Conservation (phyloP, 2,329 filamentous ascomycete species). For the Fusarium sarcochroum region DNA sequence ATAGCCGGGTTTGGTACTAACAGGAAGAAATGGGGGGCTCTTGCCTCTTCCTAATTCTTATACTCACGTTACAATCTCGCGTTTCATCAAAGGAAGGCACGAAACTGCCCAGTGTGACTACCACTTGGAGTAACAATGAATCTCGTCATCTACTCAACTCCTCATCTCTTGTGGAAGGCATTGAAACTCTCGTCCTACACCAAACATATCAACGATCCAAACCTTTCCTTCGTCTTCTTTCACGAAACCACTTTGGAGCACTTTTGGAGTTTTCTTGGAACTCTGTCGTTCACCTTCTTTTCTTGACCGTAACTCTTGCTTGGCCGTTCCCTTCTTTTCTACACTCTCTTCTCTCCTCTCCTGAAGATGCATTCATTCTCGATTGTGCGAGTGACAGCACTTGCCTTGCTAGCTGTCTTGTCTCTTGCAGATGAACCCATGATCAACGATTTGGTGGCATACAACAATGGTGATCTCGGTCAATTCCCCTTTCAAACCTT, state of each 20-base stretch:
- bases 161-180: constrained; percentile 12
- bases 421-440: constrained; percentile 33
- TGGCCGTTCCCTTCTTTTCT: neutral
- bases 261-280: constrained; percentile 44
- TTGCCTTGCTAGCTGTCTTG: constrained; percentile 7
- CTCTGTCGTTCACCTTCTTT: constrained; percentile 20
- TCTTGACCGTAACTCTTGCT: constrained; percentile 4
- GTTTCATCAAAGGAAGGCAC: constrained; percentile 4
- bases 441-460: constrained; percentile 27
- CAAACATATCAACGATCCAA: constrained; percentile 1
- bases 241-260: constrained; percentile 19
- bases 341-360: neutral
- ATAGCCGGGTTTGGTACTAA: neutral
- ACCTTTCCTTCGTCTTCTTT: constrained; percentile 10
- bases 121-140: constrained; percentile 14
- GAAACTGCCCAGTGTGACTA: constrained; percentile 11
- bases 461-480: constrained; percentile 37
- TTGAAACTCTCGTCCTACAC: constrained; percentile 33
- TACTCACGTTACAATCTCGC: constrained; percentile 10
- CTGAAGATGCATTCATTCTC: constrained; percentile 27
- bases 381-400: neutral
- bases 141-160: neutral
- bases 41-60: neutral
- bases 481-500: constrained; percentile 42
- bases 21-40: neutral